phyloP scores from a whole-genome alignment of 2,329 filamentous ascomycete genomes.

The Teratosphaeria viscida region DNA sequence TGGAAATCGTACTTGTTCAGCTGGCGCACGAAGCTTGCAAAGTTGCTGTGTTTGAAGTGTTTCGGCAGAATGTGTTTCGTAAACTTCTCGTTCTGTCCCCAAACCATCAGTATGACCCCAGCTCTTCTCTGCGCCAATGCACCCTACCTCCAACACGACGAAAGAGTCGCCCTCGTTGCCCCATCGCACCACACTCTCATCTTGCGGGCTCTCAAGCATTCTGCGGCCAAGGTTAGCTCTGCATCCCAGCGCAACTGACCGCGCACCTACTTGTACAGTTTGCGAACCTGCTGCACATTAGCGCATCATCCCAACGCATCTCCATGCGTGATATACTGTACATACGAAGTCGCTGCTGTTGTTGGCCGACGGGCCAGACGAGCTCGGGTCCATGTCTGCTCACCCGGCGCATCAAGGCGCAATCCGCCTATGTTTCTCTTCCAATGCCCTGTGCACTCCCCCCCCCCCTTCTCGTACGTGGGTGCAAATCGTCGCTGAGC shows the following conservation, averaged over 20 bases:
- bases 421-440: background rate
- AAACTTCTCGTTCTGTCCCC: slow-evolving; percentile 81
- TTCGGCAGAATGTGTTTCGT: slow-evolving; percentile 95
- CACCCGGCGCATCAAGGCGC: background rate
- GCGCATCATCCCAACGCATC: slow-evolving; percentile 1
- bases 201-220: slow-evolving; percentile 93
- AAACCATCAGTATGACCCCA: background rate
- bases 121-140: background rate
- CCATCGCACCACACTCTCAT: slow-evolving; percentile 90
- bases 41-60: slow-evolving; percentile 93
- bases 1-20: slow-evolving; percentile 65
- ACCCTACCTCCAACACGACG: slow-evolving; percentile 80
- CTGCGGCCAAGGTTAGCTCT: slow-evolving; percentile 35
- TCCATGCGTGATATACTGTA: slow-evolving; percentile 36
- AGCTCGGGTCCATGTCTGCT: slow-evolving; percentile 4
- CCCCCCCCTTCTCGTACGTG: background rate
- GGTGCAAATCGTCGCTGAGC: background rate
- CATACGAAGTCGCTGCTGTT: slow-evolving; percentile 90
- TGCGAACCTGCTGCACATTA: slow-evolving; percentile 62
- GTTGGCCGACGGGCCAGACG: slow-evolving; percentile 39
- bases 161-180: slow-evolving; percentile 91
- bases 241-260: background rate
- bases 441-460: background rate
- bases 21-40: slow-evolving; percentile 66
- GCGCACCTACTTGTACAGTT: slow-evolving; percentile 79